A percentile compares a stretch with the other conserved stretches of the same genome.
These are phyloP conservation scores for Sclerotinia sclerotiorum DNA, from an alignment of 2,329 filamentous ascomycete species.

Conservation along the genomic window DNA sequence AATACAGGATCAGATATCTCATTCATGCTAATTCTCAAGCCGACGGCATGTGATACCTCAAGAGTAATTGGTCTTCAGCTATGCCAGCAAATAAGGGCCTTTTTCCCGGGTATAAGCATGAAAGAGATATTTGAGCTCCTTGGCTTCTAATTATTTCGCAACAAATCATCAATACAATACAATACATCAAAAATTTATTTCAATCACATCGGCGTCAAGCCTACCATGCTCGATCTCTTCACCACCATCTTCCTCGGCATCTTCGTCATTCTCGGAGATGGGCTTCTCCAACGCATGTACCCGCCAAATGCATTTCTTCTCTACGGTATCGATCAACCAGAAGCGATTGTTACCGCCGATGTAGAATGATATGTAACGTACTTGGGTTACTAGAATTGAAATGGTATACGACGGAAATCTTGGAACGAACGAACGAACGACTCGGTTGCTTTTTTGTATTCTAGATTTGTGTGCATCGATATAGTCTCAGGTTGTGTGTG, in stretches of 20 bases:
- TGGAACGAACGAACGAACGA: no score
- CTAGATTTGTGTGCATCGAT: neutral
- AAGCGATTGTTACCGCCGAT: neutral
- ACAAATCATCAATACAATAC: neutral
- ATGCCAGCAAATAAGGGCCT: neutral
- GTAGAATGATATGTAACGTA: neutral
- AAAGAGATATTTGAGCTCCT: neutral
- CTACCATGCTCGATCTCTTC: slow-evolving; percentile 18
- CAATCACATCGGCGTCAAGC: neutral
- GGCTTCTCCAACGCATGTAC: neutral
- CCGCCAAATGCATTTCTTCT: neutral
- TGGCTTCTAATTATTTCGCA: neutral
- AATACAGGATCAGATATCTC: neutral
- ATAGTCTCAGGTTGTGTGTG: slow-evolving; percentile 1
- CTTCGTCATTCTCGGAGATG: slow-evolving; percentile 12
- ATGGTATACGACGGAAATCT: neutral
- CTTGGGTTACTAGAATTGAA: neutral
- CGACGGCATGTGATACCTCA: neutral
- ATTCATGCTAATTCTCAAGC: neutral
- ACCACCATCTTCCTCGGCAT: slow-evolving; percentile 12
- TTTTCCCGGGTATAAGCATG: neutral
- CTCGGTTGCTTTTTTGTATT: neutral
- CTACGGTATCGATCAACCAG: neutral
- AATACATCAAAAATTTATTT: neutral
- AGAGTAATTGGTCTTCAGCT: neutral